Percentiles rank a stretch among this genome's conserved stretches.
Evolutionary conservation across 495 filamentous ascomycete genomes (phyloP).

Genomic region (Penicillium longicatenatum): DNA sequence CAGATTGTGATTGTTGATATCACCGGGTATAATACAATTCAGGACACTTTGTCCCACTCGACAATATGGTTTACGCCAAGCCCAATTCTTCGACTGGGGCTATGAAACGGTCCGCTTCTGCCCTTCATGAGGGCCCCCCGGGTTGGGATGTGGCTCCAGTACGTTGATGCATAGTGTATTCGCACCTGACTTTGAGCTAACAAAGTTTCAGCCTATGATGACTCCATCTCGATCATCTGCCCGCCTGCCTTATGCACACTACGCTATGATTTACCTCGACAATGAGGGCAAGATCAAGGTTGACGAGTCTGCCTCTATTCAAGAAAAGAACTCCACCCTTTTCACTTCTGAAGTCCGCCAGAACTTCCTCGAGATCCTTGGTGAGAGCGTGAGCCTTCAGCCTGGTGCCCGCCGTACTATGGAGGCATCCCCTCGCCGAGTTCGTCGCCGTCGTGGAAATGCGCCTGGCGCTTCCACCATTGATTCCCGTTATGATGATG

Average conservation of each 20-base stretch:
- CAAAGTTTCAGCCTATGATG: conserved; percentile 33
- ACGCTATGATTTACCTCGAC: conserved; percentile 48
- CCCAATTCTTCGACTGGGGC: conserved; percentile 29
- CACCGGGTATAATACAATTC: not conserved
- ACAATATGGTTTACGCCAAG: conserved; percentile 40
- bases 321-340: conserved; percentile 35
- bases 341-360: conserved; percentile 43
- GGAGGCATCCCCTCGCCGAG: conserved; percentile 32
- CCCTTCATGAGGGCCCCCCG: conserved; percentile 31
- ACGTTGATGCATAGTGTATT: conserved; percentile 14
- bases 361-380: conserved; percentile 41
- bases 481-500: conserved; percentile 28
- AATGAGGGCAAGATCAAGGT: conserved; percentile 39
- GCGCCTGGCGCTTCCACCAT: conserved; percentile 18
- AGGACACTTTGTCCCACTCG: not conserved
- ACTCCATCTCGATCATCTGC: conserved; percentile 28
- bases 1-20: not conserved
- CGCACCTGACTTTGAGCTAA: not conserved
- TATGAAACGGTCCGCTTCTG: conserved; percentile 41
- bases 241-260: conserved; percentile 40
- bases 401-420: conserved; percentile 31
- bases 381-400: conserved; percentile 34
- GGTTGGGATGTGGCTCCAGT: conserved; percentile 44
- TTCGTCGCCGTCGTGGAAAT: conserved; percentile 38
- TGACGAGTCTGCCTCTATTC: conserved; percentile 40